phyloP scores from a whole-genome alignment of 768 basidiomycete species.

The Tulasnella sp. region DNA sequence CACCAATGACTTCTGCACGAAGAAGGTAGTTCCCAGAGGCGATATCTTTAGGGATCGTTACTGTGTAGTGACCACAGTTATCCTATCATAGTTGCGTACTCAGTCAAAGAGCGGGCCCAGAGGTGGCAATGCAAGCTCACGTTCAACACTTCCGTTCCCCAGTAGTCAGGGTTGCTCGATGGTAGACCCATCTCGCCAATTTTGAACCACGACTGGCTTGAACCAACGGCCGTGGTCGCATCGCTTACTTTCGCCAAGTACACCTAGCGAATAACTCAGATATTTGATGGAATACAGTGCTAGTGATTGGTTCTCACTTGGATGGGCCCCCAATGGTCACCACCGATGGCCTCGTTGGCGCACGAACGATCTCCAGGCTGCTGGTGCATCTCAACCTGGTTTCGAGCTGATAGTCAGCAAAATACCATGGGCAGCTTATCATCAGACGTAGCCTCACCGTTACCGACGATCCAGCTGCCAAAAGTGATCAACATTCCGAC shows the following conservation, averaged over 20 bases:
- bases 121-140: not conserved
- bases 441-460: too few species aligned
- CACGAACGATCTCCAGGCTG: constrained; percentile 39
- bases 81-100: not conserved
- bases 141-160: constrained; percentile 18
- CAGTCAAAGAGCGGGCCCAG: not conserved
- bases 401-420: too few species aligned
- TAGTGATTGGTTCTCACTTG: not conserved
- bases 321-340: constrained; percentile 42
- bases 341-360: constrained; percentile 39
- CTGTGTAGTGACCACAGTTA: constrained; percentile 29
- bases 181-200: constrained; percentile 36
- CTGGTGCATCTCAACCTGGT: constrained; percentile 50
- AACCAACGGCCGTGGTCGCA: constrained; percentile 36
- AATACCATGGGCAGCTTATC: too few species aligned
- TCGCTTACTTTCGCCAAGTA: constrained; percentile 33
- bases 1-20: constrained; percentile 35
- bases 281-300: not conserved
- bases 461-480: not conserved
- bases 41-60: constrained; percentile 35
- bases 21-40: constrained; percentile 39
- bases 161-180: constrained; percentile 21
- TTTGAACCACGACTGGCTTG: constrained; percentile 39
- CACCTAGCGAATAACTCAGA: not conserved
- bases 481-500: too few species aligned